Base-by-base conservation (phyloP, 805 yeast species). In the Nakazawaea ambrosiae region DNA sequence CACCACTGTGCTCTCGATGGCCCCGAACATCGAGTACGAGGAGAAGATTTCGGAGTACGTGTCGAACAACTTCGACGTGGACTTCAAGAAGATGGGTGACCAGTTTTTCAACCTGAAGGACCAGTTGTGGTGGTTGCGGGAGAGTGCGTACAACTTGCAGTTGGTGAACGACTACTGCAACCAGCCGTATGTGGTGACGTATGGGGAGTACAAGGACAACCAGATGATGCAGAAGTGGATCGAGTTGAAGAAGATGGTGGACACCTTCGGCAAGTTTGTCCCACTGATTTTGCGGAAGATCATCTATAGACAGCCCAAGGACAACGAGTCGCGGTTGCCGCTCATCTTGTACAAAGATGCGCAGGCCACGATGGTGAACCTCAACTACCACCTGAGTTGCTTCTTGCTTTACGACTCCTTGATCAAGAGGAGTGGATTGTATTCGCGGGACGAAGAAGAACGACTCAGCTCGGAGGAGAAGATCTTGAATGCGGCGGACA, bases 91-190 rank as follows among this genome's bases (percentile, higher is more conserved):
- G 23, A 22, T 22, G 9, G 37, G 32, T 6, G 18, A 19, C 4
- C 28, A 24, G 5, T 41, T 37, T 26, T 33, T 37, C 34, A 23
- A 30, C 17, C 20, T 22, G 2, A 38, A 34, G 26, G 40, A 36
- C 19, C 35, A 35, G 15, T 14, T 31, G 5, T 44, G 47, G 47
- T 44, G 47, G 47, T 26, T 41, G 20, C 34, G 41, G n/a, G 30
- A 41, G 31, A 27, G 39, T 17, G 33, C 35, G 3, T 39, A 32
- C 29, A 26, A 40, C 19, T 28, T 39, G 20, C 36, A 31, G 31
- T 30, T 35, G 32, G 16, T 33, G 20, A 28, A 29, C 27, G 36
- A 37, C n/a, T 44, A 37, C 18, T 22, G 15, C 15, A 5, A 33
- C 25, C 34, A 37, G 19, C 38, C 42, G 14, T 44, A 38, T 19